Conservation (phyloP, 2,329 filamentous ascomycete species). For the Thelonectria olida region DNA sequence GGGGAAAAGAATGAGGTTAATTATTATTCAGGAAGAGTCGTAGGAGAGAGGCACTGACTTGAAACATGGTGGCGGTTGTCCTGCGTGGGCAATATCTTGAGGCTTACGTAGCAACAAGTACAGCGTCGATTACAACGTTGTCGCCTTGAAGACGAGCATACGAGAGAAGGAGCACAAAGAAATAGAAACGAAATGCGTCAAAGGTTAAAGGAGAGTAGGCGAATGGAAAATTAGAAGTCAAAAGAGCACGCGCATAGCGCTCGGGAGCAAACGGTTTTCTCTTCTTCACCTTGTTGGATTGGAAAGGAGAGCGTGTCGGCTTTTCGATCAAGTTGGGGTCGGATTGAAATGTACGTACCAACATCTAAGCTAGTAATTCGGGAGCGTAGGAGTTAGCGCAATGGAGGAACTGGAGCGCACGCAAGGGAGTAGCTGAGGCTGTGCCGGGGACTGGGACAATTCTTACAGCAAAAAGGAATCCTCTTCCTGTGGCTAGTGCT, state of each 20-base stretch:
- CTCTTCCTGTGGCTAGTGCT: slow-evolving; percentile 2
- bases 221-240: neutral
- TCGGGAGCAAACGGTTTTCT: neutral
- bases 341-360: slow-evolving; percentile 18
- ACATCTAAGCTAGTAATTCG: slow-evolving; percentile 10
- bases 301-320: slow-evolving; percentile 12
- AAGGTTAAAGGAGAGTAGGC: neutral
- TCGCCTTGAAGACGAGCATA: neutral
- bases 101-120: slow-evolving; percentile 7
- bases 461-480: neutral
- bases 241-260: slow-evolving; percentile 14
- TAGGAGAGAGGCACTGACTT: slow-evolving; percentile 5
- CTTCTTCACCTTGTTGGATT: neutral
- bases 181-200: neutral
- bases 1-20: neutral
- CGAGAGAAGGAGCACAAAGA: neutral
- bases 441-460: neutral
- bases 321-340: slow-evolving; percentile 9
- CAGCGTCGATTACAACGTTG: neutral
- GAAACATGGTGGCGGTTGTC: slow-evolving; percentile 21
- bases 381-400: no score
- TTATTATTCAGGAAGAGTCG: neutral
- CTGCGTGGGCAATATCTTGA: neutral
- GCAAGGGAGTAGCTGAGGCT: slow-evolving; percentile 1
- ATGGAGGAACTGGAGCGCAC: no score